Evolutionary conservation across 2,329 filamentous ascomycete species (phyloP).

Genomic region (Sporothrix variecibatus): DNA sequence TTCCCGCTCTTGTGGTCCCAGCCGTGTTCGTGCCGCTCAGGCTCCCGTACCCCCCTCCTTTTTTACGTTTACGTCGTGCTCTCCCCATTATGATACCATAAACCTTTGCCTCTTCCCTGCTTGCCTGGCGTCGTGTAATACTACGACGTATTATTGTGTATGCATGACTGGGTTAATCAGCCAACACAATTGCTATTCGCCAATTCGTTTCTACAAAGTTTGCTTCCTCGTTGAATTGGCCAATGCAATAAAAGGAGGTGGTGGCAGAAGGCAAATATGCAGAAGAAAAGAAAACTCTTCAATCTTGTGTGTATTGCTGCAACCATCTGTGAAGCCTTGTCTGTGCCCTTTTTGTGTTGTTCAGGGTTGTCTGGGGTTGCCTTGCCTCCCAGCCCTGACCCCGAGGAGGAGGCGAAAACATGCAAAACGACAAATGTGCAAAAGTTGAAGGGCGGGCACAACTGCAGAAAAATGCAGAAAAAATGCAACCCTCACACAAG

Average conservation of each 20-base stretch:
- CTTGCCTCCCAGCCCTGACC: not conserved
- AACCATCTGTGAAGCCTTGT: not conserved
- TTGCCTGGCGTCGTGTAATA: not conserved
- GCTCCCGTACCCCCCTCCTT: not conserved
- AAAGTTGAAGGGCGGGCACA: not conserved
- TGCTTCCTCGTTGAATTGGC: not conserved
- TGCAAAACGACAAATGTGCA: not conserved
- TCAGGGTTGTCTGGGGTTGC: not conserved
- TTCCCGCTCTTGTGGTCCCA: not conserved
- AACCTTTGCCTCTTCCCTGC: not conserved
- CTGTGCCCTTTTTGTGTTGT: not conserved
- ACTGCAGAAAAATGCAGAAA: not conserved
- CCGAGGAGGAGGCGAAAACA: no score
- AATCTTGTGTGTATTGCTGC: not conserved
- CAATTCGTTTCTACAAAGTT: not conserved
- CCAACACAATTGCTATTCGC: not conserved
- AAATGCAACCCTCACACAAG: not conserved
- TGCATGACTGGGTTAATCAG: not conserved
- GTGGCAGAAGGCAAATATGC: not conserved
- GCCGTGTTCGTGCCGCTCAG: not conserved
- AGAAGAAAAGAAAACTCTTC: not conserved
- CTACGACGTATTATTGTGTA: not conserved
- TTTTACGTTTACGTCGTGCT: not conserved
- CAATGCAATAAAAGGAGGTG: not conserved
- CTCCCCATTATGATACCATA: slow-evolving; percentile 7